Evolutionary conservation across 257 asterid species (phyloP).

Genomic region (Nemophila menziesii): DNA sequence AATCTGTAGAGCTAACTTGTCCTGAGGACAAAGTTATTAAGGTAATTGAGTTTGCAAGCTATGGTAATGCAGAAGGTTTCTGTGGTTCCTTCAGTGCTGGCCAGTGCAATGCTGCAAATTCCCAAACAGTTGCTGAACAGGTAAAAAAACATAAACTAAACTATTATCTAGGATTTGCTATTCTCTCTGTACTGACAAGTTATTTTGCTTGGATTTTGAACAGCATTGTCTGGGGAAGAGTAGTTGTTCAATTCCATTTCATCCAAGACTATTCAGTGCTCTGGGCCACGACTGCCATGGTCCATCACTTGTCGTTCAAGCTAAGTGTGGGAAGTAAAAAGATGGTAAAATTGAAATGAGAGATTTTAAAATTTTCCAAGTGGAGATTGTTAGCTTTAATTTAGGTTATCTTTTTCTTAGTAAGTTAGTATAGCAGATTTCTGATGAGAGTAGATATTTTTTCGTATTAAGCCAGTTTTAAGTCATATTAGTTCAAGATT

Average conservation of each 20-base stretch:
- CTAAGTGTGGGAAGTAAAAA: slow-evolving; percentile 26
- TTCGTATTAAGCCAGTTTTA: no score
- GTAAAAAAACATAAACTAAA: slow-evolving; percentile 8
- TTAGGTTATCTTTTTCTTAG: no score
- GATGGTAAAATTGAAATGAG: background rate
- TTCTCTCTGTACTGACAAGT: background rate
- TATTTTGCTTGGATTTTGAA: background rate
- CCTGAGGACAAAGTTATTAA: slow-evolving; percentile 15
- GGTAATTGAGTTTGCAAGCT: slow-evolving; percentile 46
- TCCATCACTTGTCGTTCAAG: slow-evolving; percentile 49
- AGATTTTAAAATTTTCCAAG: background rate
- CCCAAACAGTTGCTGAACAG: slow-evolving; percentile 31
- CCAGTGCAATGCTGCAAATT: slow-evolving; percentile 33
- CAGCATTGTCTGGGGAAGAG: slow-evolving; percentile 65
- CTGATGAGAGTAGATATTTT: no score
- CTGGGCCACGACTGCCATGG: slow-evolving; percentile 50
- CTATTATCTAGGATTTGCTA: background rate
- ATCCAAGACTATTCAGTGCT: slow-evolving; percentile 27
- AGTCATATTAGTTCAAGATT: no score
- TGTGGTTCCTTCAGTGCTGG: slow-evolving; percentile 52
- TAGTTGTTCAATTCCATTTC: slow-evolving; percentile 49
- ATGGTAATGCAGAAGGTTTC: slow-evolving; percentile 51
- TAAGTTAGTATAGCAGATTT: no score
- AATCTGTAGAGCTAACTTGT: slow-evolving; percentile 33
- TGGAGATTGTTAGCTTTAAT: no score